phyloP scores from a whole-genome alignment of 1,139 yeast genomes.

The Blastobotrys apis region DNA sequence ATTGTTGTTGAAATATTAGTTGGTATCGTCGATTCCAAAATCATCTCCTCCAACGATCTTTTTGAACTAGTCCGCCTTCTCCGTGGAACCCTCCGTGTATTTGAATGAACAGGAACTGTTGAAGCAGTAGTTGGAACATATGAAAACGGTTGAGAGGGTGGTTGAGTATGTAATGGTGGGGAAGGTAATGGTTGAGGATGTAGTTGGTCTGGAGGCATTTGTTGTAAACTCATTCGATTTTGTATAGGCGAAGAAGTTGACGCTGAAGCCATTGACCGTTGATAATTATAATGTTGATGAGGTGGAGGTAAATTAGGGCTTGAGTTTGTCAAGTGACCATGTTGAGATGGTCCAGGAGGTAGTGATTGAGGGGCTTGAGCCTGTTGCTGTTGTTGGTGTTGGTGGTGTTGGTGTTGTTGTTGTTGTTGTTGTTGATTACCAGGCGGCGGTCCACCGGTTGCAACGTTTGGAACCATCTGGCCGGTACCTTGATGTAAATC shows the following conservation, averaged over 20 bases:
- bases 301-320: constrained; percentile 12
- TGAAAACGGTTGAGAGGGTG: constrained; percentile 21
- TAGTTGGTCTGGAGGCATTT: not conserved
- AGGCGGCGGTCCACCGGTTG: not conserved
- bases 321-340: not conserved
- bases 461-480: constrained; percentile 4
- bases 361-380: constrained; percentile 2
- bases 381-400: constrained; percentile 1
- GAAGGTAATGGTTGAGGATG: constrained; percentile 7
- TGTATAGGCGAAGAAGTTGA: not conserved
- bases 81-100: constrained; percentile 17
- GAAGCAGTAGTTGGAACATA: constrained; percentile 26
- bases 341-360: not conserved
- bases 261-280: constrained; percentile 1
- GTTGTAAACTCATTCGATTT: not conserved
- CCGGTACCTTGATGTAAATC: constrained; percentile 1
- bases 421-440: constrained; percentile 1
- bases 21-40: constrained; percentile 28
- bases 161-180: constrained; percentile 15
- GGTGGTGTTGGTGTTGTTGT: constrained; percentile 5
- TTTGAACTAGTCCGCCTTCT: constrained; percentile 30
- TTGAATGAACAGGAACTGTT: constrained; percentile 22
- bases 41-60: constrained; percentile 31
- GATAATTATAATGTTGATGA: not conserved
- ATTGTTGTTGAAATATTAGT: constrained; percentile 20